Percentiles rank a stretch among this genome's conserved stretches.
These are phyloP conservation scores for Cryptococcus jaspeensis DNA, from an alignment of 1,284 basidiomycete genomes.

Conservation along the genomic window DNA sequence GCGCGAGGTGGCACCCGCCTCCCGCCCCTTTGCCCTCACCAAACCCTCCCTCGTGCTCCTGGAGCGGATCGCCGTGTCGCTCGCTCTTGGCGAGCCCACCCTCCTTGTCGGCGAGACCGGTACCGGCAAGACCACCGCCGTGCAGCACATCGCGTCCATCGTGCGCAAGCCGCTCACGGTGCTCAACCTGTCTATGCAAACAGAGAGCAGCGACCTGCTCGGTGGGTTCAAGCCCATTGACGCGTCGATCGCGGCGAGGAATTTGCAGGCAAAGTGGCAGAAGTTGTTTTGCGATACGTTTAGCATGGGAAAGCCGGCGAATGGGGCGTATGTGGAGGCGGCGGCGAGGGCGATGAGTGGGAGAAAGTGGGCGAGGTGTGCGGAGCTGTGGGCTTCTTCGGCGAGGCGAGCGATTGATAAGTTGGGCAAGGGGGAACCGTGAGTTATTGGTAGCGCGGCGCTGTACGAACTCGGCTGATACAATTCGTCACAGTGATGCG, in stretches of 20 bases:
- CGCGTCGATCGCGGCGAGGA: slow-evolving; percentile 70
- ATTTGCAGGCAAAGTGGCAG: slow-evolving; percentile 73
- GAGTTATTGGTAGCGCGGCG: slow-evolving; percentile 16
- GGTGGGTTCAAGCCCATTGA: slow-evolving; percentile 97
- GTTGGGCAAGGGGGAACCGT: slow-evolving; percentile 58
- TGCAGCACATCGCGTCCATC: slow-evolving; percentile 83
- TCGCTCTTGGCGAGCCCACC: slow-evolving; percentile 76
- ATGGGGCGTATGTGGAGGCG: slow-evolving; percentile 80
- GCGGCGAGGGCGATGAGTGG: slow-evolving; percentile 79
- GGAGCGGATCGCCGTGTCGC: slow-evolving; percentile 74
- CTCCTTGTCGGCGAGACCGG: slow-evolving; percentile 97
- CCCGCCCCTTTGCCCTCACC: slow-evolving; percentile 82
- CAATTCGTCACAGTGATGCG: slow-evolving; percentile 31
- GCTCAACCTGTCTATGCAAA: slow-evolving; percentile 94
- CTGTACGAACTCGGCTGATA: neutral
- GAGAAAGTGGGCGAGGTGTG: slow-evolving; percentile 81
- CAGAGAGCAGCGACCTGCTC: slow-evolving; percentile 89
- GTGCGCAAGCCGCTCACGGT: slow-evolving; percentile 76
- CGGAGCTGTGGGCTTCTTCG: slow-evolving; percentile 67
- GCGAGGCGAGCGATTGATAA: slow-evolving; percentile 53
- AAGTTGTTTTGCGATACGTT: slow-evolving; percentile 86
- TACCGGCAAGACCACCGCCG: slow-evolving; percentile 93
- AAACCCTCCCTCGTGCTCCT: slow-evolving; percentile 78
- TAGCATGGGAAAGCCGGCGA: slow-evolving; percentile 72
- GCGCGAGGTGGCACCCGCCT: slow-evolving; percentile 15